Evolutionary conservation across 257 asterid species (phyloP), one percentile per base, ranked within the genome.

Genomic region (Ocimum tenuiflorum): DNA sequence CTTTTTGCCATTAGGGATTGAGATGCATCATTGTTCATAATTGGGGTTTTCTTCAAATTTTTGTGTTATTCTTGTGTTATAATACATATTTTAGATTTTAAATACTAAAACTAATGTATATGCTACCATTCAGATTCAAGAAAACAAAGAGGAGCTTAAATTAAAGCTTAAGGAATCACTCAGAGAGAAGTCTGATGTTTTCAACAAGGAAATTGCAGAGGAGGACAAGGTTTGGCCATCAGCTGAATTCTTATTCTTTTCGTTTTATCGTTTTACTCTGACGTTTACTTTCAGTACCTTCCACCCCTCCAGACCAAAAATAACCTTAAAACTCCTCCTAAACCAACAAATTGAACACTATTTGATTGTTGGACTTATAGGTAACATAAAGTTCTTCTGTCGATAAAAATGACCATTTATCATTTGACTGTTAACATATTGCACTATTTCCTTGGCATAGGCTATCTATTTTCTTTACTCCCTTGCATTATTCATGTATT

Each of bases 61-160:
- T 60, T 39, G n/a, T 72, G 27, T 60, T 48, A 3, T 31, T 3
- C 5, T n/a, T 57, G 51, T 22, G 33, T 66, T 52, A 17, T 15
- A 17, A 42, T 6, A 56, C 2, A 36, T 46, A n/a, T 39, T 54
- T 36, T 22, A 11, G n/a, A 15, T 47, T 47, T 15, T 41, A 22
- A n/a, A 56, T 61, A n/a, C n/a, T n/a, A n/a, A n/a, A 49, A 65
- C 60, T 63, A 10, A 60, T 48, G 19, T 51, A 17, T 36, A 36
- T 66, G 14, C 60, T 67, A 50, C 29, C 60, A 3, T 73, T 63
- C 78, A 87, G 96, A 83, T 43, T 60, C 76, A 7, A 17, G 96
- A 83, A 20, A 89, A 88, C 81, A 89, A 82, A 76, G 97, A 92
- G 64, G 97, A 89, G 60, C 67, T 92, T 73, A 86, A 92, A 74